Base-by-base conservation (phyloP, 139 green algal species). In the Micractinium conductrix region DNA sequence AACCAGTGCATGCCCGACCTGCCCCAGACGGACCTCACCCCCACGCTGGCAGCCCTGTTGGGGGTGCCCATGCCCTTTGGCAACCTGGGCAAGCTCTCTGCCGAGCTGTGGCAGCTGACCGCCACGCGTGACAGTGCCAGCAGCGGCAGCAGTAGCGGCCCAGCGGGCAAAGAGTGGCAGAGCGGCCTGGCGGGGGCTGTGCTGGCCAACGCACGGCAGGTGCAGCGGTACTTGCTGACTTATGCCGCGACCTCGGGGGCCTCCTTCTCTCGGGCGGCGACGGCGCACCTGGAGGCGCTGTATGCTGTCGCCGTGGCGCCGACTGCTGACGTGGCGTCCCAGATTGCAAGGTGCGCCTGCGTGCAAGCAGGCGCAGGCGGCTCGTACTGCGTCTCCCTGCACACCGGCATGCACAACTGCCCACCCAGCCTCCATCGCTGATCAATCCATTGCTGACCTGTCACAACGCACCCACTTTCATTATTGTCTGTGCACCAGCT, bases 11-110 rank as follows among this genome's bases (percentile, higher is more conserved):
- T 48, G 24, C 40, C 68, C 10, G 73, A 81, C 48, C 84, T 98
- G 75, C 74, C 48, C 17, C 97, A 99, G 84, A 80, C 98, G 30
- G 94, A 98, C 79, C 92, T 99, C 58, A 93, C 93, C 0, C 89
- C 95, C 33, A 96, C 93, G 6, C 76, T 99, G 38, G 89, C 96
- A 2, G 71, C 92, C 71, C 83, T 98, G 70, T 79, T 99, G 67
- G 95, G 93, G 1, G 65, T 98, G 74, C 95, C 96, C 38, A 90
- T 95, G 4, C 95, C 95, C 3, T 98, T 94, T 88, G 91, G 92
- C 81, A 97, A 92, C 78, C 48, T 98, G 35, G 95, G 95, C 30
- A 89, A 84, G 71, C 50, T 98, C 24, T 90, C 88, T 16, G 53
- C 79, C 1, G 63, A 88, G 37, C 85, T 97, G 78, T 97, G 89